These are phyloP conservation scores for Plasmodium vivax DNA, from an alignment of 169 alveolate genomes.

Conservation along the genomic window DNA sequence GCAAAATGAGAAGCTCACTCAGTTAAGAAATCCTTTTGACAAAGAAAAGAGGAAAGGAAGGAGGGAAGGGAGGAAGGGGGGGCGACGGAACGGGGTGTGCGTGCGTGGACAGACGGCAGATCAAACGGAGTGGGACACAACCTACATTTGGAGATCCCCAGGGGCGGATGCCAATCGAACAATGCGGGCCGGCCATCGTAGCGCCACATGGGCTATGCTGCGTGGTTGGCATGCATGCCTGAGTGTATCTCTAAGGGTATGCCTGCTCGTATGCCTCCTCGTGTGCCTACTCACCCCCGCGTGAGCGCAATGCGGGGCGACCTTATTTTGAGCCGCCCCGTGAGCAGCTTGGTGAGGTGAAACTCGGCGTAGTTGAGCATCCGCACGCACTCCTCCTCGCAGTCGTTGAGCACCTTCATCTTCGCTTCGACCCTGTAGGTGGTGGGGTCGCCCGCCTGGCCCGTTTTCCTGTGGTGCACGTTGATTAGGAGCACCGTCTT, in stretches of 20 bases:
- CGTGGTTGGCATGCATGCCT: background rate
- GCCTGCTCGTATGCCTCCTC: no score
- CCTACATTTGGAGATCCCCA: background rate
- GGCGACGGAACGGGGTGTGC: background rate
- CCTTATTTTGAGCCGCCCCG: background rate
- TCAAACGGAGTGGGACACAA: background rate
- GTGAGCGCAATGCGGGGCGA: background rate
- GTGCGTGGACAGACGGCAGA: background rate
- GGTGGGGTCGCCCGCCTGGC: background rate
- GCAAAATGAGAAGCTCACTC: background rate
- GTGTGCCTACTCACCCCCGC: background rate
- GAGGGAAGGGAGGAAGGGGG: background rate
- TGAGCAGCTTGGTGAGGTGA: background rate
- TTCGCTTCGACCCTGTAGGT: slow-evolving; percentile 11
- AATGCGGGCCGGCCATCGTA: background rate
- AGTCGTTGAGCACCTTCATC: slow-evolving; percentile 26
- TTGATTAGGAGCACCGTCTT: slow-evolving; percentile 20
- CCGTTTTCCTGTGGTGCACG: background rate
- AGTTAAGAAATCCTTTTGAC: background rate
- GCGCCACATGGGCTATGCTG: background rate
- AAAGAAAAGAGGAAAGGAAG: background rate
- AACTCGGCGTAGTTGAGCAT: slow-evolving; percentile 10
- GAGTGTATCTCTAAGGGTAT: no score
- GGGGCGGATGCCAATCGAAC: background rate
- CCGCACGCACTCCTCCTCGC: slow-evolving; percentile 17